Evolutionary conservation across 768 basidiomycete species (phyloP).

Genomic region (Pleurotus salmoneostramineus): DNA sequence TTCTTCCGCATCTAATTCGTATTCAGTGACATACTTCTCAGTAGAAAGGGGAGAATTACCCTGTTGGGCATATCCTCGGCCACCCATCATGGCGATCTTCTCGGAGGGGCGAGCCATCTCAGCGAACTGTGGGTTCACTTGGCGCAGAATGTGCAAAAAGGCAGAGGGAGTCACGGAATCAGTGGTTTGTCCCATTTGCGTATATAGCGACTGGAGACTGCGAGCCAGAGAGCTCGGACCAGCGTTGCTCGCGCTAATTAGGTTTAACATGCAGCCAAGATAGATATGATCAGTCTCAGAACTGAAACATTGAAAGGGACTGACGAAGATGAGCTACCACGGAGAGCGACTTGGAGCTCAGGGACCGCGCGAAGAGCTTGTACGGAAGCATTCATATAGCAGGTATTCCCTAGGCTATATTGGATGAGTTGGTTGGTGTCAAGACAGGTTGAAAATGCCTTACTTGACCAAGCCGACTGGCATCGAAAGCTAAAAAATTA

Average conservation of each 20-base stretch:
- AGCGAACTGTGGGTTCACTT: slow-evolving; percentile 85
- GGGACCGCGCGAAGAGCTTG: slow-evolving; percentile 94
- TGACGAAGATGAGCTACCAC: slow-evolving; percentile 29
- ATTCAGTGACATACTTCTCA: not conserved
- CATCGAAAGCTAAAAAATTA: slow-evolving; percentile 52
- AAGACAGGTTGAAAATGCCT: slow-evolving; percentile 12
- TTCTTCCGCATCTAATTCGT: slow-evolving; percentile 75
- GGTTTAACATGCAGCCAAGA: too few species aligned
- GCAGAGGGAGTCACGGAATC: slow-evolving; percentile 66
- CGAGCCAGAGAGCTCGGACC: slow-evolving; percentile 29
- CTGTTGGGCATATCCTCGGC: slow-evolving; percentile 73
- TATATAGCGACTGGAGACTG: slow-evolving; percentile 67
- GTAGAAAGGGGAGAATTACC: slow-evolving; percentile 30
- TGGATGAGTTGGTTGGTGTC: not conserved
- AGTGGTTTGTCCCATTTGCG: slow-evolving; percentile 69
- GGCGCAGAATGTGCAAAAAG: slow-evolving; percentile 71
- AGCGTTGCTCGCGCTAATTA: not conserved
- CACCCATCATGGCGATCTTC: slow-evolving; percentile 30
- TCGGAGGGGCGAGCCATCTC: slow-evolving; percentile 52
- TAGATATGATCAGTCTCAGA: too few species aligned
- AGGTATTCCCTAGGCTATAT: slow-evolving; percentile 82
- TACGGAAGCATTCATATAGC: slow-evolving; percentile 95
- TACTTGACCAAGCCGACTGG: slow-evolving; percentile 83
- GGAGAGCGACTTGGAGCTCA: slow-evolving; percentile 75
- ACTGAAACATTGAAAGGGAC: slow-evolving; percentile 15